phyloP scores from a whole-genome alignment of 805 yeast species.

The Lipomyces sp. region DNA sequence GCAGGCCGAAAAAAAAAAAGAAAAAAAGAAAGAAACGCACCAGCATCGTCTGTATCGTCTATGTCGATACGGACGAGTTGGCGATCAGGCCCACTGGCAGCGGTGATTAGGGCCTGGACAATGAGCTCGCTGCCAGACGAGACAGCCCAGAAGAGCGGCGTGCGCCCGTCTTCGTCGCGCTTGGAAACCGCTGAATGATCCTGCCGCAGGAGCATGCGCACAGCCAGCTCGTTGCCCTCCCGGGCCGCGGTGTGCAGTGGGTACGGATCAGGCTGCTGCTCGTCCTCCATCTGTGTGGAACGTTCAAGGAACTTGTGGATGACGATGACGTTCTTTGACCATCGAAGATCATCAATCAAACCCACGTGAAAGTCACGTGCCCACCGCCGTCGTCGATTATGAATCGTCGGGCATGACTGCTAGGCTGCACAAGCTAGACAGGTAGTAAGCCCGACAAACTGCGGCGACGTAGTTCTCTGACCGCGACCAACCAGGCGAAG shows the following conservation, averaged over 20 bases:
- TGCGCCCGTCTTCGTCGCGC: slow-evolving; percentile 70
- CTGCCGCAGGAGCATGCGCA: slow-evolving; percentile 48
- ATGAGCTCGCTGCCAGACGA: slow-evolving; percentile 56
- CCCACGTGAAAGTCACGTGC: too few species aligned
- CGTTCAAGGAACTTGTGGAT: too few species aligned
- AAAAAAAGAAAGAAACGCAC: not conserved
- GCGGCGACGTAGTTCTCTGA: too few species aligned
- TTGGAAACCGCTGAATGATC: slow-evolving; percentile 48
- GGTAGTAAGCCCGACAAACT: too few species aligned
- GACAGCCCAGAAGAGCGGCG: slow-evolving; percentile 87
- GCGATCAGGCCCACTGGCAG: slow-evolving; percentile 33
- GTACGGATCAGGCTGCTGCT: slow-evolving; percentile 4
- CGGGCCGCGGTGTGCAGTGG: slow-evolving; percentile 59
- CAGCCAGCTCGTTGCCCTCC: slow-evolving; percentile 54
- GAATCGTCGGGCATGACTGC: too few species aligned
- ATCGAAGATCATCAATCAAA: too few species aligned
- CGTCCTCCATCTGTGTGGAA: not conserved
- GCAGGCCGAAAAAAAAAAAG: too few species aligned
- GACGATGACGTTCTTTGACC: too few species aligned
- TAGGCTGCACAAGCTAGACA: too few species aligned
- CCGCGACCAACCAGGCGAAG: too few species aligned
- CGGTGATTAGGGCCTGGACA: slow-evolving; percentile 42
- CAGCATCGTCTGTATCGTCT: slow-evolving; percentile 71
- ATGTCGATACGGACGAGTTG: slow-evolving; percentile 47
- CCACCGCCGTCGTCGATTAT: too few species aligned